Conservation (phyloP, 2,329 filamentous ascomycete genomes). For the Grosmannia clavigera region DNA sequence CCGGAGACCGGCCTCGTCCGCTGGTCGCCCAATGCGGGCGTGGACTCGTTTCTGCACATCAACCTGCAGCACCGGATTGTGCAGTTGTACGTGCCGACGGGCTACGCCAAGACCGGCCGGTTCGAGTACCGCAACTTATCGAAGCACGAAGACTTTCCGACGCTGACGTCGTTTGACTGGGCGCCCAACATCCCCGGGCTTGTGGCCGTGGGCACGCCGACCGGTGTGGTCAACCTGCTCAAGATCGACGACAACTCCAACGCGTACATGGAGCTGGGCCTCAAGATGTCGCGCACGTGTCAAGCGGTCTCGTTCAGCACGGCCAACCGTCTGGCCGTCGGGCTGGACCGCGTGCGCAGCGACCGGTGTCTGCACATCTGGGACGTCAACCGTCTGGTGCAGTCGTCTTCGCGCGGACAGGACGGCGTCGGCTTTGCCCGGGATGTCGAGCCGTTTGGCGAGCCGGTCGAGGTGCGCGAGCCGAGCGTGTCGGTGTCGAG, state of each 20-base stretch:
- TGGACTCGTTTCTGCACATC: conserved; percentile 52
- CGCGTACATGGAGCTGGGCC: conserved; percentile 50
- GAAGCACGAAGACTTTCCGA: conserved; percentile 50
- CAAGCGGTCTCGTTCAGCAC: conserved; percentile 73
- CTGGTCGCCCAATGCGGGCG: conserved; percentile 48
- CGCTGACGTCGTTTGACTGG: conserved; percentile 55
- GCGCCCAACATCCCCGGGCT: conserved; percentile 50
- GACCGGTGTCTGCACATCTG: conserved; percentile 75
- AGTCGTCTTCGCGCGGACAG: conserved; percentile 16
- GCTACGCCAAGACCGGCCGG: conserved; percentile 39
- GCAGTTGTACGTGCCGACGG: conserved; percentile 50
- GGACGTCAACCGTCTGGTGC: conserved; percentile 55
- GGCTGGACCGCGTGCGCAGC: conserved; percentile 67
- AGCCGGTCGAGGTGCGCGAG: conserved; percentile 47
- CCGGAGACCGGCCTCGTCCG: conserved; percentile 52
- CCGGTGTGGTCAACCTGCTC: conserved; percentile 63
- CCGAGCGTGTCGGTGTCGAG: conserved; percentile 66
- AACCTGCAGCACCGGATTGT: conserved; percentile 51
- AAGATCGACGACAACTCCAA: conserved; percentile 60
- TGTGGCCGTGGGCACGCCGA: conserved; percentile 62
- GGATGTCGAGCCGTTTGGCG: conserved; percentile 35
- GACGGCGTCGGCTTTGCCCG: conserved; percentile 32
- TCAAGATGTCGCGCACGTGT: conserved; percentile 66
- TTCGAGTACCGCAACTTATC: conserved; percentile 47
- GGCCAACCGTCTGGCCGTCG: conserved; percentile 60